These are phyloP conservation scores for Exserohilum rostratum DNA, from an alignment of 2,329 filamentous ascomycete species.

Conservation along the genomic window DNA sequence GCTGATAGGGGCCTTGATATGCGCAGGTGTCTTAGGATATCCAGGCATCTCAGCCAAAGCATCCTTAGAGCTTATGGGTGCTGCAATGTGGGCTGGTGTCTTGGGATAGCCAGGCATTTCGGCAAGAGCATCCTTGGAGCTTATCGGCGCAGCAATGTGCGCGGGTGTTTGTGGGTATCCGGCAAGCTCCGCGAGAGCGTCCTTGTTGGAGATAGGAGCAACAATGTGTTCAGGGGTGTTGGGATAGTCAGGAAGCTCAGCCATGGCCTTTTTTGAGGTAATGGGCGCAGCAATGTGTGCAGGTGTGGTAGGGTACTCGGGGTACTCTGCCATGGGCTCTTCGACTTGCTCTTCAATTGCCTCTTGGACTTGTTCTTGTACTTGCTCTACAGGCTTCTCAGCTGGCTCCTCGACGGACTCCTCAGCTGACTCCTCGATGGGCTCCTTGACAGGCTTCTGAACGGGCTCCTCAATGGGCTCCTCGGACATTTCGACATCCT, in stretches of 20 bases:
- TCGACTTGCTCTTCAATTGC: slow-evolving; percentile 3
- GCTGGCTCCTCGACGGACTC: not conserved
- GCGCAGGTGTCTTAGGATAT: slow-evolving; percentile 13
- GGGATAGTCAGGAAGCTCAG: slow-evolving; percentile 28
- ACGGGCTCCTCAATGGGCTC: not conserved
- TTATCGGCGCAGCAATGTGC: slow-evolving; percentile 28
- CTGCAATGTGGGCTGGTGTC: slow-evolving; percentile 26
- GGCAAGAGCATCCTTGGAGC: slow-evolving; percentile 20
- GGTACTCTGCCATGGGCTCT: slow-evolving; percentile 30
- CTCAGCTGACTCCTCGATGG: not conserved
- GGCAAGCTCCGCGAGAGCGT: slow-evolving; percentile 25
- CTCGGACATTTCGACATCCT: not conserved
- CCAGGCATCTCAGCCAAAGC: slow-evolving; percentile 16
- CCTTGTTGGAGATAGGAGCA: slow-evolving; percentile 22
- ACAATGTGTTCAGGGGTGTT: slow-evolving; percentile 32
- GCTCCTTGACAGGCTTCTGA: too few relatives aligned
- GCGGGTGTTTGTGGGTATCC: slow-evolving; percentile 34
- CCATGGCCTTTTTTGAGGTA: slow-evolving; percentile 23
- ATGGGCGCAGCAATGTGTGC: slow-evolving; percentile 23
- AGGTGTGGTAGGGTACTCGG: slow-evolving; percentile 18
- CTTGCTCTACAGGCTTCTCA: not conserved
- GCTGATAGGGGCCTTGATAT: slow-evolving; percentile 10
- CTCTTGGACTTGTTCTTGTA: not conserved
- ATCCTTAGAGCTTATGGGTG: slow-evolving; percentile 7
- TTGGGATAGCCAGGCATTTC: slow-evolving; percentile 32